Evolutionary conservation across 345 rosid genomes (phyloP).

Genomic region (Eucalyptus tenuipes): DNA sequence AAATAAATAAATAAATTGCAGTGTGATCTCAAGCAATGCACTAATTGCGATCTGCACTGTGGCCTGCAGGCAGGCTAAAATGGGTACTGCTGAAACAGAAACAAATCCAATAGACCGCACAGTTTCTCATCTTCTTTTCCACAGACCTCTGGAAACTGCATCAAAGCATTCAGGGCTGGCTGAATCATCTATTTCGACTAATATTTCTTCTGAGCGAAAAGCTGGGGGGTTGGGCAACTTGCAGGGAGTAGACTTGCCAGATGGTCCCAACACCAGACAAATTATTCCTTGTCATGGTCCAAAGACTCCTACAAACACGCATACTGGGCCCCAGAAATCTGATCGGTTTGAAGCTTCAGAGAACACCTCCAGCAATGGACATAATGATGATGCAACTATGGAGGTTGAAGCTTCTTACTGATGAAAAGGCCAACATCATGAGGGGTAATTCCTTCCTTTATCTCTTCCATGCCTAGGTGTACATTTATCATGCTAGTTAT

Average conservation of each 20-base stretch:
- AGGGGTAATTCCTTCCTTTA: neutral
- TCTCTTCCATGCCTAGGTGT: neutral
- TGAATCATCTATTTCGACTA: conserved; percentile 43
- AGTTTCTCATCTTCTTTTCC: conserved; percentile 87
- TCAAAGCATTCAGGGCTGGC: conserved; percentile 43
- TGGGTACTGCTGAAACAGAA: conserved; percentile 60
- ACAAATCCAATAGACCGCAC: conserved; percentile 82
- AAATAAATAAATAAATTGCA: neutral
- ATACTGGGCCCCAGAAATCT: neutral
- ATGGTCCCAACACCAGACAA: conserved; percentile 9
- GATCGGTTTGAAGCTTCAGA: neutral
- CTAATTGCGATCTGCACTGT: neutral
- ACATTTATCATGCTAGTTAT: neutral
- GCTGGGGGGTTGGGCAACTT: conserved; percentile 1
- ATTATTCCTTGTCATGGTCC: conserved; percentile 15
- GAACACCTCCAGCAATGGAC: neutral
- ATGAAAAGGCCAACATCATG: neutral
- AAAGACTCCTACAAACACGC: neutral
- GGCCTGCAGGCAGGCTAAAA: conserved; percentile 25
- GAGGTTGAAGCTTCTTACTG: neutral
- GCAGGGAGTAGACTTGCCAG: conserved; percentile 9
- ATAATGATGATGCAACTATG: neutral
- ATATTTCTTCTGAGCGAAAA: conserved; percentile 22
- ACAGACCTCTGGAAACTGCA: conserved; percentile 42
- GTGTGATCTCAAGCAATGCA: neutral